Conservation (phyloP, 1,139 yeast genomes). For the Blastobotrys raffinosifermentans region DNA sequence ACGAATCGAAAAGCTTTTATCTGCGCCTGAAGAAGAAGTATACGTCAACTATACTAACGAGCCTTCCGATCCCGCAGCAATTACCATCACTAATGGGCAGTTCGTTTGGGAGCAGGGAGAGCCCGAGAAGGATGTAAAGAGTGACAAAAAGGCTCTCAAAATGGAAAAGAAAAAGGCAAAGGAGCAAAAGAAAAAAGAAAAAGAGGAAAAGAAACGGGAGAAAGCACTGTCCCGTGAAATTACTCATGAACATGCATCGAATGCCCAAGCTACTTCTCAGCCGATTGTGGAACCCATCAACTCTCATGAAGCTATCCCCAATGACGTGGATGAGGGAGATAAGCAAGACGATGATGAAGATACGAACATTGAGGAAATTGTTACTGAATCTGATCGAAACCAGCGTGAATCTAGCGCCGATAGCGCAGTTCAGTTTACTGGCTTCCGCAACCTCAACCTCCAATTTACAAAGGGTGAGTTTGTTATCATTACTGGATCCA, state of each 20-base stretch:
- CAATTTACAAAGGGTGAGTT: constrained; percentile 51
- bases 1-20: constrained; percentile 53
- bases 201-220: constrained; percentile 25
- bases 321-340: neutral
- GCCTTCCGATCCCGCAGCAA: constrained; percentile 29
- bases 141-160: constrained; percentile 20
- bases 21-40: constrained; percentile 36
- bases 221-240: constrained; percentile 19
- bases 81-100: constrained; percentile 46
- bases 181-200: constrained; percentile 12
- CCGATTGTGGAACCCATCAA: constrained; percentile 6
- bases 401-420: constrained; percentile 34
- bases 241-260: constrained; percentile 17
- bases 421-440: constrained; percentile 29
- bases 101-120: constrained; percentile 69
- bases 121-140: constrained; percentile 23
- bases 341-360: neutral
- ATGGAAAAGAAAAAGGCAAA: constrained; percentile 8
- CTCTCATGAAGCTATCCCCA: neutral
- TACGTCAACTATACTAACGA: constrained; percentile 31
- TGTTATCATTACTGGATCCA: constrained; percentile 61
- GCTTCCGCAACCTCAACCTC: constrained; percentile 44
- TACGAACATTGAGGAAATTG: constrained; percentile 15
- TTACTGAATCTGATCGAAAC: constrained; percentile 31
- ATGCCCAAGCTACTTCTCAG: constrained; percentile 18